Evolutionary conservation across 2,329 filamentous ascomycete species (phyloP), one percentile per base, ranked within the genome.

Genomic region (Cordyceps cateniannulata): DNA sequence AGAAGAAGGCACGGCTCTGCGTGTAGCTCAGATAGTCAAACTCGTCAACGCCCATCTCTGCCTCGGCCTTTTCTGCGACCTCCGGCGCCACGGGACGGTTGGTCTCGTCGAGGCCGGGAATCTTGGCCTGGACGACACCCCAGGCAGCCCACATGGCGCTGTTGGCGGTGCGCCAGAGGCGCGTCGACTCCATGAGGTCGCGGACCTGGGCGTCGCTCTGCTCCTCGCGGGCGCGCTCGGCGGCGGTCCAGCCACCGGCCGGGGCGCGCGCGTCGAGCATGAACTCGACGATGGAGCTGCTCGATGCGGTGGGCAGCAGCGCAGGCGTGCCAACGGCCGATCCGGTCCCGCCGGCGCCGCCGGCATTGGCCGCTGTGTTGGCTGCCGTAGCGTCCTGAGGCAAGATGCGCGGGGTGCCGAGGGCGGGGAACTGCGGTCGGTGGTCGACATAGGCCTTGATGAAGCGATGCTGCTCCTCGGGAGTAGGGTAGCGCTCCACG

Each of bases 1-100:
- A 95, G 75, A 97, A 95, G 76, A 95, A 80, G 0, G 91, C 93
- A 16, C 95, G 82, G 65, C 97, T 90, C 74, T 96, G 91, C 8
- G 95, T 87, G 75, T 98, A 99, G 12, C 84, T 85, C 25, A 99
- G 79, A 72, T 98, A 99, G 73, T 99, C 93, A 70, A 98, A 99
- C 69, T 91, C 90, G 48, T 91, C 90, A 38, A 83, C 84, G 29
- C 81, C 83, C 22, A 81, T 81, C 53, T 82, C 79, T 5, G 77
- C 78, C 16, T 77, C 77, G 3, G 71, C 69, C 62, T 68, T 71
- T 49, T 75, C 69, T 3, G 68, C 68, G 29, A 68, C 69, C 32
- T 72, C 71, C 10, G 66, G 70, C 1, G 66, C 67, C 16, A 74
- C 75, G 40, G 79, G 77, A 7, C 7, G 29, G 44, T 62, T 59